Base-by-base conservation (phyloP, 179 eudicot species). In the Drosera spatulata region DNA sequence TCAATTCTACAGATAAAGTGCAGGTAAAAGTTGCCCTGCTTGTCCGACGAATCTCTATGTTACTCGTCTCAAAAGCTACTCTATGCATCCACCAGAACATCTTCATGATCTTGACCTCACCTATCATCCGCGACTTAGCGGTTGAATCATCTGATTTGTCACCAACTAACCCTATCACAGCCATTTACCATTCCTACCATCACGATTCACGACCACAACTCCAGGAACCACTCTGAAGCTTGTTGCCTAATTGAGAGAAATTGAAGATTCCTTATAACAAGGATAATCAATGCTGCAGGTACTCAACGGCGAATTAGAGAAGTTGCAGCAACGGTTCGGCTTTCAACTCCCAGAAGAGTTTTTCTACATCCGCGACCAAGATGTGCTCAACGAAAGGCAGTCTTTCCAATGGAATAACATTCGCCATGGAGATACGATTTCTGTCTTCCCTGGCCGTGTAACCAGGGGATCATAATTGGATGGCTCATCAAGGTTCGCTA, bases 311-410 rank as follows among this genome's bases (percentile, higher is more conserved):
- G 81, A 88, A 73, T 64, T 88, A 48, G 74, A 78, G 68, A 74
- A 74, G 69, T 10, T 69, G 65, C 73, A 70, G 8, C 63, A 78
- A 15, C 40, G 59, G 5, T 44, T 11, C 37, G 49, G 55, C 3
- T 70, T 83, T 58, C 47, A 64, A 57, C 84, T 85, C 48, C 94
- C 91, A 4, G 91, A 86, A 50, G 90, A 87, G 39, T 88, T 80
- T 44, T 88, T 88, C 61, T 88, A 83, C 68, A 88, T 84, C 53
- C 78, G 73, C 62, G 84, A 80, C 40, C 94, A 86, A 65, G 80
- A 66, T 61, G 88, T 86, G 61, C 78, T 88, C 94, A 91, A 86
- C 42, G 96, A 88, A 49, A 77, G 73, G 48, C 65, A 77, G 49
- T 66, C 88, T 0, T 85, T 88, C 45, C 53, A 76, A 12, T 83